Evolutionary conservation across 495 filamentous ascomycete species (phyloP).

Genomic region (Neurospora sp.): DNA sequence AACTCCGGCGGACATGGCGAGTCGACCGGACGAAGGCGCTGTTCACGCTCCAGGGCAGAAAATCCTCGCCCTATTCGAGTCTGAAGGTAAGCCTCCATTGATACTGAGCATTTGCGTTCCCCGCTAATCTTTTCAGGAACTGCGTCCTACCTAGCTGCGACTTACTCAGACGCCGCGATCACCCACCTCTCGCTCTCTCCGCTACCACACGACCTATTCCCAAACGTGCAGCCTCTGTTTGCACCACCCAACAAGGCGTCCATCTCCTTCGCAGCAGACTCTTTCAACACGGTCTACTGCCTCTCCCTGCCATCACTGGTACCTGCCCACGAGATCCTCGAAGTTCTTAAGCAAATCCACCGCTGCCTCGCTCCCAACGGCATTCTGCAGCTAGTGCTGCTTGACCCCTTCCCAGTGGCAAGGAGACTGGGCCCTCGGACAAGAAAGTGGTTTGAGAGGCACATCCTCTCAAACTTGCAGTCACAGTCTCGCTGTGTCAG

Average conservation of each 20-base stretch:
- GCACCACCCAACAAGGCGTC: slow-evolving; percentile 23
- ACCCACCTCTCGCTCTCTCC: slow-evolving; percentile 28
- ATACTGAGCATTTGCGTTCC: not conserved
- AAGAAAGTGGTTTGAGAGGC: slow-evolving; percentile 36
- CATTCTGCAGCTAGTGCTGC: slow-evolving; percentile 32
- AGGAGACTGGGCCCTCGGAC: slow-evolving; percentile 34
- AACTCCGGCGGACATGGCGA: not conserved
- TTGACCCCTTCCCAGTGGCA: slow-evolving; percentile 36
- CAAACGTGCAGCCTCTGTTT: slow-evolving; percentile 27
- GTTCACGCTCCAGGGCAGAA: slow-evolving; percentile 3
- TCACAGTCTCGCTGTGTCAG: slow-evolving; percentile 33
- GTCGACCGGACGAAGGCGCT: not conserved
- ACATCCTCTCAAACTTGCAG: slow-evolving; percentile 37
- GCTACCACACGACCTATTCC: slow-evolving; percentile 24
- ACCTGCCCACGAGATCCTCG: slow-evolving; percentile 27
- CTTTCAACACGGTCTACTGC: slow-evolving; percentile 25
- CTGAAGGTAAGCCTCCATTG: slow-evolving; percentile 20
- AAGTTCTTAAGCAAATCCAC: slow-evolving; percentile 26
- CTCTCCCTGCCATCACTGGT: slow-evolving; percentile 28
- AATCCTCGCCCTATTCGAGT: slow-evolving; percentile 34
- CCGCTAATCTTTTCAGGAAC: slow-evolving; percentile 25
- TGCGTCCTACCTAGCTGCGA: slow-evolving; percentile 31
- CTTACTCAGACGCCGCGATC: slow-evolving; percentile 17
- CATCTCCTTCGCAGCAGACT: slow-evolving; percentile 22
- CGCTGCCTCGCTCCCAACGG: slow-evolving; percentile 29